Percentiles rank a stretch among this genome's conserved stretches.
phyloP scores from a whole-genome alignment of 768 basidiomycete genomes.

The Chiua virens region DNA sequence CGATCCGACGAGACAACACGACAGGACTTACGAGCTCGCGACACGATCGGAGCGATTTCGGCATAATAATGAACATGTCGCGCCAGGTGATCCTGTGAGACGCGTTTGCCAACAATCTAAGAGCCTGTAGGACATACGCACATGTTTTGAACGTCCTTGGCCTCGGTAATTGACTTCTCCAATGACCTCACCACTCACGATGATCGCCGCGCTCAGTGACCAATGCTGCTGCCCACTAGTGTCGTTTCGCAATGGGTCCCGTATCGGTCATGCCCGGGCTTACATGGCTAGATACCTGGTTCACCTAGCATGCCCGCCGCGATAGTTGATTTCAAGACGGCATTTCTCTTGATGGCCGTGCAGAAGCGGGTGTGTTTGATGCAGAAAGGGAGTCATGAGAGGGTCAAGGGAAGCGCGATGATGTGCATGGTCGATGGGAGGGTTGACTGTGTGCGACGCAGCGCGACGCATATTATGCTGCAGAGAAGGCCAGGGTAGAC shows the following conservation, averaged over 20 bases:
- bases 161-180: slow-evolving; percentile 62
- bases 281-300: slow-evolving; percentile 43
- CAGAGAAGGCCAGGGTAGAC: slow-evolving; percentile 48
- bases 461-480: no score
- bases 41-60: no score
- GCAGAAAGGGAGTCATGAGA: slow-evolving; percentile 75
- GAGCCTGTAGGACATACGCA: no score
- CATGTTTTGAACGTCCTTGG: no score
- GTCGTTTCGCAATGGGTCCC: slow-evolving; percentile 59
- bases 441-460: slow-evolving; percentile 78
- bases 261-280: slow-evolving; percentile 52
- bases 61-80: no score
- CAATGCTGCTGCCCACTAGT: slow-evolving; percentile 80
- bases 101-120: no score
- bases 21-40: no score
- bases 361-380: slow-evolving; percentile 83
- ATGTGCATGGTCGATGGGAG: slow-evolving; percentile 78
- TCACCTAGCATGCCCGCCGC: slow-evolving; percentile 71
- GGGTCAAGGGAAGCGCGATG: slow-evolving; percentile 75
- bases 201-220: slow-evolving; percentile 75
- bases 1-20: no score
- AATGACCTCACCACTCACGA: slow-evolving; percentile 71
- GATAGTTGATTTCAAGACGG: slow-evolving; percentile 77
- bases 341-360: slow-evolving; percentile 78
- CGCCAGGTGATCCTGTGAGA: no score